These are phyloP conservation scores for Eremomyces bilateralis DNA, from an alignment of 495 filamentous ascomycete genomes.

Conservation along the genomic window DNA sequence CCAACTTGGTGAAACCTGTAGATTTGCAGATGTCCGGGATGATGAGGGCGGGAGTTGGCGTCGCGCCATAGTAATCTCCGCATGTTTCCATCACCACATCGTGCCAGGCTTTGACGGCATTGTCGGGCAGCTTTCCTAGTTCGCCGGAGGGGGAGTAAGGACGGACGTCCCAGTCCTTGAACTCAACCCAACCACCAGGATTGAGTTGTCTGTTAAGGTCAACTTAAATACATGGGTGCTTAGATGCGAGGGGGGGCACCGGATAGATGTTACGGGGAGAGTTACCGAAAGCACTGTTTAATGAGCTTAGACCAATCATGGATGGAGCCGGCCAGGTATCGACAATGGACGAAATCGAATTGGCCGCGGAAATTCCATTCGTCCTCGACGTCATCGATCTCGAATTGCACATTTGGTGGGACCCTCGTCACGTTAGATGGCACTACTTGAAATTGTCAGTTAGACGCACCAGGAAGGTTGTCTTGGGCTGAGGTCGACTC, in stretches of 20 bases:
- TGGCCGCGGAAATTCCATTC: conserved; percentile 11
- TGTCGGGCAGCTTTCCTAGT: conserved; percentile 17
- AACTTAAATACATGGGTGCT: neutral
- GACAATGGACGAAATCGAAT: conserved; percentile 18
- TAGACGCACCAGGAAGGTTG: too few relatives aligned
- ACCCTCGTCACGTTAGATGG: conserved; percentile 12
- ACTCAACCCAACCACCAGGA: conserved; percentile 33
- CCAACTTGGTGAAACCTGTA: conserved; percentile 1
- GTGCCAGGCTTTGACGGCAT: conserved; percentile 13
- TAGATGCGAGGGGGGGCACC: neutral
- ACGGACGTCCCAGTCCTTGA: conserved; percentile 29
- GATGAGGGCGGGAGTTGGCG: neutral
- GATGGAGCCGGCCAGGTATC: conserved; percentile 25
- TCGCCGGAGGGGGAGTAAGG: conserved; percentile 18
- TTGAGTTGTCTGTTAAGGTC: conserved; percentile 18
- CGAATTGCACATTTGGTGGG: conserved; percentile 16
- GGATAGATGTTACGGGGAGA: neutral
- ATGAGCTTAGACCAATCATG: conserved; percentile 19
- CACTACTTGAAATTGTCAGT: neutral
- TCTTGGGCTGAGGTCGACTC: too few relatives aligned
- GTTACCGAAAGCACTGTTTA: neutral
- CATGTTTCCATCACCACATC: conserved; percentile 9
- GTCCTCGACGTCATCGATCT: conserved; percentile 14
- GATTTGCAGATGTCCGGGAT: neutral
- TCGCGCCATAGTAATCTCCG: conserved; percentile 18